A percentile compares a stretch with the other conserved stretches of the same genome.
These are phyloP conservation scores for Knufia fluminis DNA, from an alignment of 2,329 filamentous ascomycete genomes.

Conservation along the genomic window DNA sequence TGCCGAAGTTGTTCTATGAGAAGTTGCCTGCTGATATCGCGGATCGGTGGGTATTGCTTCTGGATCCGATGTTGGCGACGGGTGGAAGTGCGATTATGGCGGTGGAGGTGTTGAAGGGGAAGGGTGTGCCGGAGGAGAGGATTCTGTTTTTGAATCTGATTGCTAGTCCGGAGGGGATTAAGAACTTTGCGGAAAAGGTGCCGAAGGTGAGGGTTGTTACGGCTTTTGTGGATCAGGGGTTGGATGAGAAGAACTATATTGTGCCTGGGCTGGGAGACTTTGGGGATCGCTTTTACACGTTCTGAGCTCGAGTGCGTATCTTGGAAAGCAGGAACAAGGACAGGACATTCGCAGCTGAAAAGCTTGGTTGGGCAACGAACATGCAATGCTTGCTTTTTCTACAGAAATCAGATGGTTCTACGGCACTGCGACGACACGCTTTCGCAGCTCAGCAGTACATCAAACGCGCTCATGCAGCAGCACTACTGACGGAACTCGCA, in stretches of 20 bases:
- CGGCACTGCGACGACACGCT: too few relatives aligned
- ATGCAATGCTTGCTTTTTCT: too few relatives aligned
- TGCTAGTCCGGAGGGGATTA: constrained; percentile 87
- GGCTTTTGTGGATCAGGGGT: constrained; percentile 89
- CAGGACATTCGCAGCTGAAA: background rate
- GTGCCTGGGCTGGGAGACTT: constrained; percentile 31
- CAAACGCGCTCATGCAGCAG: constrained; percentile 1
- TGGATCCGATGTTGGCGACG: constrained; percentile 99
- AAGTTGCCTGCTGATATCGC: constrained; percentile 93
- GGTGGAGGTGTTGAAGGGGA: constrained; percentile 79
- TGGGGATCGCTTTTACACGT: constrained; percentile 29
- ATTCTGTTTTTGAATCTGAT: constrained; percentile 97
- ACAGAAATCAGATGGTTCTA: too few relatives aligned
- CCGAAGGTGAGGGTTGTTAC: constrained; percentile 87
- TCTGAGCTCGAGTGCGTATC: background rate
- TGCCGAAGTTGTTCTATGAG: constrained; percentile 93
- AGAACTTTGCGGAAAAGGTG: constrained; percentile 80
- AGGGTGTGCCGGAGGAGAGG: constrained; percentile 86
- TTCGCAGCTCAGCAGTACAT: too few relatives aligned
- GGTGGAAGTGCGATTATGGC: constrained; percentile 96
- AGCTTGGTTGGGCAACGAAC: background rate
- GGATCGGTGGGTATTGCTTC: constrained; percentile 79
- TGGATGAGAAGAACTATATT: constrained; percentile 61
- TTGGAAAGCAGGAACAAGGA: background rate
- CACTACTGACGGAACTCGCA: constrained; percentile 1